Conservation (phyloP, 495 filamentous ascomycete genomes). For the Thermothielavioides terrestris region DNA sequence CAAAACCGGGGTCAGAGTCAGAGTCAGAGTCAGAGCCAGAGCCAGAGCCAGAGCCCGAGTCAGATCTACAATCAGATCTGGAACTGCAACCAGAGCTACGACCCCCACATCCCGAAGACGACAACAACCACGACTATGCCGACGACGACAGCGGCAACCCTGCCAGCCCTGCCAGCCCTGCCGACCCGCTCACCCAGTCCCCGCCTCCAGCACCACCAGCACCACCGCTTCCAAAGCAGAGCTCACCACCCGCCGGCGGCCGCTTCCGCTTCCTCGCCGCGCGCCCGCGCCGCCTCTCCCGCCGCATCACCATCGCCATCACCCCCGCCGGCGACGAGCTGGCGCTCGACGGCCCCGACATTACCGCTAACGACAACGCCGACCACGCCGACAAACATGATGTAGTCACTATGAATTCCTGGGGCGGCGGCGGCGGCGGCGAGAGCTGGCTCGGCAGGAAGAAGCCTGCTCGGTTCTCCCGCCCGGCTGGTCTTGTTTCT, state of each 20-base stretch:
- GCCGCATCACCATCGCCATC: constrained; percentile 5
- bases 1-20: neutral
- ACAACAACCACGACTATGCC: neutral
- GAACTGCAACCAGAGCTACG: neutral
- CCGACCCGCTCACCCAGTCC: neutral
- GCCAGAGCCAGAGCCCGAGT: neutral
- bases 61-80: neutral
- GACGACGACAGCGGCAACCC: no score
- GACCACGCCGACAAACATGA: neutral
- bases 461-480: constrained; percentile 5
- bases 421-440: no score
- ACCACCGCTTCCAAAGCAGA: neutral
- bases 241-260: no score
- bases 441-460: constrained; percentile 5
- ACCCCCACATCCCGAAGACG: neutral
- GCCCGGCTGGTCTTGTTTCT: no score
- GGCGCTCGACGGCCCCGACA: neutral
- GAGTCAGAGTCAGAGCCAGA: neutral
- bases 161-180: no score
- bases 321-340: constrained; percentile 6
- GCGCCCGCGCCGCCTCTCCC: constrained; percentile 6
- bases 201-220: neutral
- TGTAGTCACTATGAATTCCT: no score
- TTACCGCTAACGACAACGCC: neutral
- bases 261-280: constrained; percentile 8